These are phyloP conservation scores for Penicillium janthinellum DNA, from an alignment of 2,329 filamentous ascomycete species.

Conservation along the genomic window DNA sequence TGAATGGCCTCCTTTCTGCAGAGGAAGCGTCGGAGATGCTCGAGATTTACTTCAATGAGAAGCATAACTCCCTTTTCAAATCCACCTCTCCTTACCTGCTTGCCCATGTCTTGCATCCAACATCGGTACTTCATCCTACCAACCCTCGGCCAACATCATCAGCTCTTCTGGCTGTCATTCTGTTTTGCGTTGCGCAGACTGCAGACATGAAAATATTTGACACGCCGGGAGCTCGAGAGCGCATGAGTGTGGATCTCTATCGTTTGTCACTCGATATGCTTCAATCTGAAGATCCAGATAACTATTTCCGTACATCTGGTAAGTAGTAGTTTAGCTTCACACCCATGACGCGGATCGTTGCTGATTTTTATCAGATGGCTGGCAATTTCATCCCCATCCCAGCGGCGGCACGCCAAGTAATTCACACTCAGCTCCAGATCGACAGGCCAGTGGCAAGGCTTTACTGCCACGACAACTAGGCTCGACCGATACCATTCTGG, in stretches of 20 bases:
- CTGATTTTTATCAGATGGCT: constrained; percentile 14
- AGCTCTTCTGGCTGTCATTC: constrained; percentile 51
- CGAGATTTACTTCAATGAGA: constrained; percentile 52
- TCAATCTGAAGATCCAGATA: constrained; percentile 30
- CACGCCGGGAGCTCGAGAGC: constrained; percentile 45
- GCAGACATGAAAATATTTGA: constrained; percentile 50
- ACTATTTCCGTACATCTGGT: constrained; percentile 22
- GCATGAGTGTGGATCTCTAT: constrained; percentile 33
- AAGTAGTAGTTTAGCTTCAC: not conserved
- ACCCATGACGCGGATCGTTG: not conserved
- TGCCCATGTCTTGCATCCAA: constrained; percentile 50
- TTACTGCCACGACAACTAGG: constrained; percentile 19
- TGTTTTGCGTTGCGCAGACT: constrained; percentile 54
- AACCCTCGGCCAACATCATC: constrained; percentile 48
- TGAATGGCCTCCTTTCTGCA: constrained; percentile 44
- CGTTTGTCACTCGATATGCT: constrained; percentile 39
- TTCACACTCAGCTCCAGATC: constrained; percentile 10
- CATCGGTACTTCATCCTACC: constrained; percentile 46
- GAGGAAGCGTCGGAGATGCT: constrained; percentile 51
- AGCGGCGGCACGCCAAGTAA: constrained; percentile 6
- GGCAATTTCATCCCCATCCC: constrained; percentile 17
- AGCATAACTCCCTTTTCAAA: constrained; percentile 48
- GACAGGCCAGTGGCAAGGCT: constrained; percentile 20
- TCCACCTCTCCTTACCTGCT: constrained; percentile 53
- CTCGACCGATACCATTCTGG: constrained; percentile 47